These are phyloP conservation scores for Nectriaceae sp. DNA, from an alignment of 2,329 filamentous ascomycete genomes.

Conservation along the genomic window DNA sequence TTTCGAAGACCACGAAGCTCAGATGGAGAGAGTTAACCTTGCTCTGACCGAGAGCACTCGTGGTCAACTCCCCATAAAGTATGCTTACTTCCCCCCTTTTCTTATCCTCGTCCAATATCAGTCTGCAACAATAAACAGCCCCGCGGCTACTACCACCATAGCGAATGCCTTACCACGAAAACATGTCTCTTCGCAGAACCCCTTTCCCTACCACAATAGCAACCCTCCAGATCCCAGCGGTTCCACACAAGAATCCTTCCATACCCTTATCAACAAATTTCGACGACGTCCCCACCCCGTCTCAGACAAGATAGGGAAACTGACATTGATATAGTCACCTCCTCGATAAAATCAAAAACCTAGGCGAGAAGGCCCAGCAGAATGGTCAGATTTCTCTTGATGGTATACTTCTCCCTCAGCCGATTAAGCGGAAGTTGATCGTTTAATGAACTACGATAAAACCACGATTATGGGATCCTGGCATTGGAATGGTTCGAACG, in stretches of 20 bases:
- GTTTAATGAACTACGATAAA: too few relatives aligned
- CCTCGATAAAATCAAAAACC: constrained; percentile 54
- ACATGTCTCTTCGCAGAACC: neutral
- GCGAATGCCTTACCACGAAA: constrained; percentile 6
- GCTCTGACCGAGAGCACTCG: constrained; percentile 57
- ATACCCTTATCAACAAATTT: constrained; percentile 26
- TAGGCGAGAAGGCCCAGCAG: constrained; percentile 42
- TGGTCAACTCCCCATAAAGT: constrained; percentile 59
- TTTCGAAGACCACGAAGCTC: constrained; percentile 59
- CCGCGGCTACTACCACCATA: constrained; percentile 2
- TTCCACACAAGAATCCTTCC: constrained; percentile 24
- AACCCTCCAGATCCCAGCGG: constrained; percentile 15
- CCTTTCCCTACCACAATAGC: constrained; percentile 1
- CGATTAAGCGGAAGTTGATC: constrained; percentile 46
- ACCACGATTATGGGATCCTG: too few relatives aligned
- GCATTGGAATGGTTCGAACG: neutral
- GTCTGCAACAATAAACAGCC: constrained; percentile 2
- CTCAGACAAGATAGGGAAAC: constrained; percentile 30
- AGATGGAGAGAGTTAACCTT: constrained; percentile 51
- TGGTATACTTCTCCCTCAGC: constrained; percentile 38
- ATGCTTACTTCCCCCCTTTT: constrained; percentile 42
- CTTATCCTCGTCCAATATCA: constrained; percentile 33
- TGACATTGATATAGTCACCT: constrained; percentile 48
- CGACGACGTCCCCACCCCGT: constrained; percentile 28
- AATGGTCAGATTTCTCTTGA: constrained; percentile 35